A percentile compares a stretch with the other conserved stretches of the same genome.
phyloP scores from a whole-genome alignment of 306 rosid species.

The Trifolium dubium region DNA sequence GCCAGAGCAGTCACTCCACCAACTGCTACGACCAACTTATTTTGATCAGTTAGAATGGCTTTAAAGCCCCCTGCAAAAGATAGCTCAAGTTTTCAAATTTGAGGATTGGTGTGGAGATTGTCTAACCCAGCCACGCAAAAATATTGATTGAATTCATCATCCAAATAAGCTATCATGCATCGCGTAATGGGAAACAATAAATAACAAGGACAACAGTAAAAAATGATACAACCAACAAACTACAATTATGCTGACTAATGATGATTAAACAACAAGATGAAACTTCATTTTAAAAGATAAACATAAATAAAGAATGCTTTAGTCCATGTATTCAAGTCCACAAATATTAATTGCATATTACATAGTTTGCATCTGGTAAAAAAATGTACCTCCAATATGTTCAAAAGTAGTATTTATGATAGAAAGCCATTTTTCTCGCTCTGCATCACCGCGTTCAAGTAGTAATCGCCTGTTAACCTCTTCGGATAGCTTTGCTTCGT shows the following conservation, averaged over 20 bases:
- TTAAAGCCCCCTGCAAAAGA: conserved; percentile 80
- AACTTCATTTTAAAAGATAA: neutral
- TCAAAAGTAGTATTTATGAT: conserved; percentile 97
- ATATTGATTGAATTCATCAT: conserved; percentile 18
- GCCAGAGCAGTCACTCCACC: conserved; percentile 98
- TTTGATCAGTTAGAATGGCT: conserved; percentile 96
- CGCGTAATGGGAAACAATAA: neutral
- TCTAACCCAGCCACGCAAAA: conserved; percentile 9
- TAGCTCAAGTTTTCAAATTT: conserved; percentile 1
- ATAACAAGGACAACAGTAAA: neutral
- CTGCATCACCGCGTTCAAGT: conserved; percentile 86
- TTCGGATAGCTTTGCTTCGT: conserved; percentile 87
- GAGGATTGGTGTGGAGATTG: neutral
- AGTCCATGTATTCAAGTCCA: neutral
- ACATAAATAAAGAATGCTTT: neutral
- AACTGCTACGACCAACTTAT: conserved; percentile 92
- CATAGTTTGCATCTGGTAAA: conserved; percentile 16
- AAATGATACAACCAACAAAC: conserved; percentile 14
- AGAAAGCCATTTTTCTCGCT: conserved; percentile 94
- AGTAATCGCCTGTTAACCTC: conserved; percentile 83
- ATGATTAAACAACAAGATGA: neutral
- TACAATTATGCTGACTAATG: neutral
- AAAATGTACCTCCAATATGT: conserved; percentile 83
- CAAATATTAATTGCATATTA: conserved; percentile 12
- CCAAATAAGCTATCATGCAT: neutral